phyloP scores from a whole-genome alignment of 106 monocot genomes.

The Dendrobium catenatum region DNA sequence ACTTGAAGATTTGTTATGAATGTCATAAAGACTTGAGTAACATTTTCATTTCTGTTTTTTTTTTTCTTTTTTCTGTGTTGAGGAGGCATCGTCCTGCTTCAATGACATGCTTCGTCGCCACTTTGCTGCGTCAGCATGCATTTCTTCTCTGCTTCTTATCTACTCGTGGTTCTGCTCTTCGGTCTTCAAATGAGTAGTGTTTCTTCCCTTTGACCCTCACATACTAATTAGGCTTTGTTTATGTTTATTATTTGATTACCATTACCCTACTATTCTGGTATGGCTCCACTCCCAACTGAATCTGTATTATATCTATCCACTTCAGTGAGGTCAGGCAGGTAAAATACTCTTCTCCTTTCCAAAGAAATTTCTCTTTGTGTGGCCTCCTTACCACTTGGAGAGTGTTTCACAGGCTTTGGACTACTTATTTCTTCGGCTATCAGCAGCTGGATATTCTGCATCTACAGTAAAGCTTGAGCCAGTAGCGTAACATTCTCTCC shows the following conservation, averaged over 20 bases:
- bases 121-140: conserved; percentile 8
- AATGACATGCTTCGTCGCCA: conserved; percentile 26
- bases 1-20: background rate
- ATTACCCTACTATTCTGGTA: background rate
- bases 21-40: background rate
- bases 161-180: conserved; percentile 27
- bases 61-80: conserved; percentile 21
- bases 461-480: background rate
- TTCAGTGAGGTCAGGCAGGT: background rate
- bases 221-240: background rate
- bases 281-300: background rate
- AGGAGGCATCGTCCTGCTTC: conserved; percentile 32
- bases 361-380: background rate
- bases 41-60: conserved; percentile 13
- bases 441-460: background rate
- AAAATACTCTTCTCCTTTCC: background rate
- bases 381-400: background rate
- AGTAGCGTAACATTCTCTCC: background rate
- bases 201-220: background rate
- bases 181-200: conserved; percentile 9
- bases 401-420: conserved; percentile 8
- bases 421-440: background rate
- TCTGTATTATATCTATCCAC: background rate
- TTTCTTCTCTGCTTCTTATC: conserved; percentile 20
- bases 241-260: background rate